A percentile compares a stretch with the other conserved stretches of the same genome.
phyloP scores from a whole-genome alignment of 495 filamentous ascomycete genomes.

The Lasiosphaeris hirsuta region DNA sequence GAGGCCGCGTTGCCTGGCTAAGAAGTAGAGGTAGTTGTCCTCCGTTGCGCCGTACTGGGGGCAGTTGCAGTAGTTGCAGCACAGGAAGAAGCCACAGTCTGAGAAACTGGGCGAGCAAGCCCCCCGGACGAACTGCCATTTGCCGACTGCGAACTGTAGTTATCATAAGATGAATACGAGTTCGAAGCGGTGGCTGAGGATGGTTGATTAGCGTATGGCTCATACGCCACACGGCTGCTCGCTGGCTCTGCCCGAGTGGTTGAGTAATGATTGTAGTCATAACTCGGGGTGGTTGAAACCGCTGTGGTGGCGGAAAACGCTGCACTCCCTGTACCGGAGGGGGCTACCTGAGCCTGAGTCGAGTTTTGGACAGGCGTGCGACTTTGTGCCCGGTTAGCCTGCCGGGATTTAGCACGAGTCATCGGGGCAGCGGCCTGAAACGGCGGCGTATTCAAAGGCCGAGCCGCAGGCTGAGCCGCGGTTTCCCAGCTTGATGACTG shows the following conservation, averaged over 20 bases:
- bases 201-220: conserved; percentile 22
- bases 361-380: conserved; percentile 22
- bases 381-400: conserved; percentile 20
- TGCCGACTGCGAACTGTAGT: conserved; percentile 16
- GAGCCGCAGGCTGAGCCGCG: conserved; percentile 12
- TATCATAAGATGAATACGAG: conserved; percentile 27
- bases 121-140: conserved; percentile 16
- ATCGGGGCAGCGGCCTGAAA: conserved; percentile 18
- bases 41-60: conserved; percentile 25
- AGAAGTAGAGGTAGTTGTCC: conserved; percentile 11
- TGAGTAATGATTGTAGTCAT: conserved; percentile 24
- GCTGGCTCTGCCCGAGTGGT: conserved; percentile 18
- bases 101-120: conserved; percentile 11
- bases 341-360: conserved; percentile 7
- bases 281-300: conserved; percentile 14
- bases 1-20: conserved; percentile 21
- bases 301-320: conserved; percentile 8
- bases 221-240: conserved; percentile 21
- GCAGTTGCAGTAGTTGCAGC: conserved; percentile 14
- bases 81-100: conserved; percentile 25
- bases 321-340: conserved; percentile 10
- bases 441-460: conserved; percentile 8
- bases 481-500: conserved; percentile 21
- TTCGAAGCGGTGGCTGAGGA: conserved; percentile 7
- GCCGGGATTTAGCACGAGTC: conserved; percentile 22